Conservation (phyloP, 2,329 filamentous ascomycete species). For the Fusarium sambucinum region DNA sequence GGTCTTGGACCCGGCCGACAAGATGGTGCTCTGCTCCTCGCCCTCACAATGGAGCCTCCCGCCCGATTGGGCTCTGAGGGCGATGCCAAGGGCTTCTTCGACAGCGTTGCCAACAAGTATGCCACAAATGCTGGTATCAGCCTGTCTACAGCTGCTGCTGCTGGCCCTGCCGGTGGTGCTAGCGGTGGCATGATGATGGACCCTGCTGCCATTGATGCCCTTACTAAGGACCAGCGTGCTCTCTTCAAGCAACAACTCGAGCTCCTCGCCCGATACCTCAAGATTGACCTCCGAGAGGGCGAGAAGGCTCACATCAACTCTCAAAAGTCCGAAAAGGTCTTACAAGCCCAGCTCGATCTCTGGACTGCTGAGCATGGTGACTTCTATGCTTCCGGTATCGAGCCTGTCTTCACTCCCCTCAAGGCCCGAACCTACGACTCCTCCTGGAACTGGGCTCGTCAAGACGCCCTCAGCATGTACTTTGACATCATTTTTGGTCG, state of each 20-base stretch:
- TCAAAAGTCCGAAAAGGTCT: constrained; percentile 85
- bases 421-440: constrained; percentile 98
- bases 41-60: constrained; percentile 91
- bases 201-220: constrained; percentile 92
- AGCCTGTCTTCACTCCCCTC: constrained; percentile 90
- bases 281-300: constrained; percentile 95
- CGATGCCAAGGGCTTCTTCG: constrained; percentile 93
- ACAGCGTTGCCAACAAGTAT: constrained; percentile 90
- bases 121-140: constrained; percentile 85
- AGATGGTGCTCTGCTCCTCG: constrained; percentile 88
- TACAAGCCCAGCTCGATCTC: constrained; percentile 93
- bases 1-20: constrained; percentile 88
- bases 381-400: constrained; percentile 93
- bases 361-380: constrained; percentile 97
- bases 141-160: constrained; percentile 80
- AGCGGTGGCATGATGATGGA: constrained; percentile 99
- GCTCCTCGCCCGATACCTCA: constrained; percentile 92
- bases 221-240: constrained; percentile 95
- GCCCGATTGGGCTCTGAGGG: constrained; percentile 88
- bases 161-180: constrained; percentile 77
- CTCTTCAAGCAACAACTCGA: constrained; percentile 99
- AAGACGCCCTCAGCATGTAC: constrained; percentile 98
- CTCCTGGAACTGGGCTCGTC: constrained; percentile 98
- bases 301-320: constrained; percentile 92
- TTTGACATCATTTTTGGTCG: constrained; percentile 99